Percentiles rank a stretch among this genome's conserved stretches.
Evolutionary conservation across 768 basidiomycete genomes (phyloP).

Genomic region (Mycena belliarum): DNA sequence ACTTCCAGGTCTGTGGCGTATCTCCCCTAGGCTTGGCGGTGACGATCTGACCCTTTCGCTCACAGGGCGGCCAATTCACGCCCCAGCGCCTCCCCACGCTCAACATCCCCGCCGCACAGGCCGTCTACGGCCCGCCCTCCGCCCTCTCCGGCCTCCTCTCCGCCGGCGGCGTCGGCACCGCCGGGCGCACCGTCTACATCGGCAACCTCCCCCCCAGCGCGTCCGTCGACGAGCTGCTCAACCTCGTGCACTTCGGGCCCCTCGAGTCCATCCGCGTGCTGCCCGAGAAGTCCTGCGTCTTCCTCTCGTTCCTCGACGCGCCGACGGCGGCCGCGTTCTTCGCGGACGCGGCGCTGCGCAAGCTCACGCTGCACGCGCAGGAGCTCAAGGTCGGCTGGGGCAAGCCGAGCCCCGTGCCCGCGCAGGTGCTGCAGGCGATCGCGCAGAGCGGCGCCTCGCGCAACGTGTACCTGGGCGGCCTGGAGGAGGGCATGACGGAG

Average conservation of each 20-base stretch:
- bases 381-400: constrained; percentile 99
- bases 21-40: too few species aligned
- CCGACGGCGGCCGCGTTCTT: constrained; percentile 94
- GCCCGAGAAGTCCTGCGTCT: constrained; percentile 96
- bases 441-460: constrained; percentile 90
- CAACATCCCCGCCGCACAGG: constrained; percentile 70
- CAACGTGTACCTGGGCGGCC: constrained; percentile 94
- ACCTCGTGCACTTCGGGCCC: constrained; percentile 96
- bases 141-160: constrained; percentile 73
- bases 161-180: constrained; percentile 55
- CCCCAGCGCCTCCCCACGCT: constrained; percentile 65
- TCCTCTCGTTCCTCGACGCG: constrained; percentile 96
- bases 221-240: constrained; percentile 90
- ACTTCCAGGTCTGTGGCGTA: constrained; percentile 35
- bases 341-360: constrained; percentile 95
- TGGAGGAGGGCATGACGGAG: constrained; percentile 90
- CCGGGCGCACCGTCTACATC: constrained; percentile 91
- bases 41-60: too few species aligned
- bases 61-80: constrained; percentile 17
- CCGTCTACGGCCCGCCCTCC: constrained; percentile 54
- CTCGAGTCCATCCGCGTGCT: constrained; percentile 93
- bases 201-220: constrained; percentile 95
- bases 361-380: constrained; percentile 88
- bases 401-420: constrained; percentile 87
- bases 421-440: constrained; percentile 75